Base-by-base conservation (phyloP, 495 filamentous ascomycete genomes). In the Neurospora sp. region DNA sequence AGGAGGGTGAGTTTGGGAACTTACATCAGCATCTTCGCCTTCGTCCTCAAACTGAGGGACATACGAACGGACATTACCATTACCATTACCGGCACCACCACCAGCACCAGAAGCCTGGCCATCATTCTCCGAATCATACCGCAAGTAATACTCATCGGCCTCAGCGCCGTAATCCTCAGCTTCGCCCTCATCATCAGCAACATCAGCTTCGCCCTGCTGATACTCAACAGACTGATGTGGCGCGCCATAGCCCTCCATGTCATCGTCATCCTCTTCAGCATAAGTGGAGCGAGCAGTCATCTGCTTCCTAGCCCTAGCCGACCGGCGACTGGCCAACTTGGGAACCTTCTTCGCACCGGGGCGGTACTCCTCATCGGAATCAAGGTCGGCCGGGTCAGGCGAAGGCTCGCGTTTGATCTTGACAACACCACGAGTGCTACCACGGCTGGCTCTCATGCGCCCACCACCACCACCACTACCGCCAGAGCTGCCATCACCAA, bases 321-420 rank as follows among this genome's bases (percentile, higher is more conserved):
- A 70, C 0, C 73, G 73, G 22, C 70, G 73, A 17, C 5, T 5
- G 0, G 27, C 27, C 27, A 27, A 39, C 61, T 69, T 48, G 22
- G 42, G 17, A n/a, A 44, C 17, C 22, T 40, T 35, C 41, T 69
- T 69, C 2, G 70, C 12, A 10, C 22, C 37, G 1, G 73, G 73
- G 35, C 53, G 70, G 40, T 72, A 74, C 4, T 72, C 70, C 14
- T 40, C 70, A 16, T 74, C 73, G 0, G 70, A 72, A 65, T 72
- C 70, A 9, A 72, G 48, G 2, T 69, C 70, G 2, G 48, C 48
- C 12, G 73, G 73, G 5, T 74, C 73, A 17, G 73, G 70, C 5
- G 70, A 74, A 10, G 53, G 61, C 70, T 48, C 70, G 27, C 53
- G 53, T 14, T 69, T 40, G n/a, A 44, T 59, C 0, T 65, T 65